Evolutionary conservation across 805 yeast genomes (phyloP).

Genomic region (Nakazawaea wyomingensis): DNA sequence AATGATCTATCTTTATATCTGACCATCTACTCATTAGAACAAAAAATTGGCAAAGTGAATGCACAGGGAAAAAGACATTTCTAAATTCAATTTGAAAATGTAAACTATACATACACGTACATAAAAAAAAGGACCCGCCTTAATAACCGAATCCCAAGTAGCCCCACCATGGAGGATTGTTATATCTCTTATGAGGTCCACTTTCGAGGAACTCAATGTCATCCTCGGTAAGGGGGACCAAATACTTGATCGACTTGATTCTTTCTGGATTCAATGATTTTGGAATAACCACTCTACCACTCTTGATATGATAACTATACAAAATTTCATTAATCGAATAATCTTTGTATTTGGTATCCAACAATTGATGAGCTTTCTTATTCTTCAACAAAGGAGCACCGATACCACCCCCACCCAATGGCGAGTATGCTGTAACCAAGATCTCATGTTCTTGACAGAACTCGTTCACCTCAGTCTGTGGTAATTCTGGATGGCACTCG

Average conservation of each 20-base stretch:
- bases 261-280: conserved; percentile 68
- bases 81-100: no score
- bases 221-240: conserved; percentile 31
- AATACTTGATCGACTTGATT: conserved; percentile 34
- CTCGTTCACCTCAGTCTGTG: conserved; percentile 28
- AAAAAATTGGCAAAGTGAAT: not conserved
- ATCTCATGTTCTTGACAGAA: conserved; percentile 26
- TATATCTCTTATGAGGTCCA: conserved; percentile 9
- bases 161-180: conserved; percentile 13
- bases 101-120: not conserved
- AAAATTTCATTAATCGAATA: conserved; percentile 52
- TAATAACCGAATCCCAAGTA: conserved; percentile 10
- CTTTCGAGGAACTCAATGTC: conserved; percentile 24
- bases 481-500: conserved; percentile 39
- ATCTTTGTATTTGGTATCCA: conserved; percentile 49
- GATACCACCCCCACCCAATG: conserved; percentile 34
- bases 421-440: conserved; percentile 35
- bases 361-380: conserved; percentile 31
- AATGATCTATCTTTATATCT: no score
- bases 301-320: conserved; percentile 57
- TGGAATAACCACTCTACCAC: conserved; percentile 61
- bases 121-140: no score
- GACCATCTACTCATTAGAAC: no score
- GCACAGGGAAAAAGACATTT: not conserved
- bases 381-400: conserved; percentile 35